Evolutionary conservation across 768 basidiomycete species (phyloP).

Genomic region (Kwoniella mangroviensis): DNA sequence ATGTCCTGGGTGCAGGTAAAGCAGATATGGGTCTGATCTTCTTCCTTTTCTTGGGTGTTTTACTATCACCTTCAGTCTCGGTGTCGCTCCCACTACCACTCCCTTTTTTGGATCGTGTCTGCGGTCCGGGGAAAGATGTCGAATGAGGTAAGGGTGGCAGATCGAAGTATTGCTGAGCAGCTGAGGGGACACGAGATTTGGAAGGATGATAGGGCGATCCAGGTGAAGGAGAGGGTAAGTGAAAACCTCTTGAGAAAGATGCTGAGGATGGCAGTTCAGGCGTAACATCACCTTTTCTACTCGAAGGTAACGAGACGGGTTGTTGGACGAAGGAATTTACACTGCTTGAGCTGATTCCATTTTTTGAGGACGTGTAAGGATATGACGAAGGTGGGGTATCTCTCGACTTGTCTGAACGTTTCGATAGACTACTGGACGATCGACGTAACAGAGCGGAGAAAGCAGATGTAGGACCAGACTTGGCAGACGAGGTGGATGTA

Average conservation of each 20-base stretch:
- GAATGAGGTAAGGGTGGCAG: constrained; percentile 44
- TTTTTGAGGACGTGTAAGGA: constrained; percentile 5
- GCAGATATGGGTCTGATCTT: constrained; percentile 44
- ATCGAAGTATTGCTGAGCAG: background rate
- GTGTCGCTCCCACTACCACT: constrained; percentile 38
- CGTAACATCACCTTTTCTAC: constrained; percentile 3
- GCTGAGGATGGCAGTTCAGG: constrained; percentile 25
- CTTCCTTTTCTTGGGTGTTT: constrained; percentile 31
- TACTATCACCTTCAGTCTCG: constrained; percentile 32
- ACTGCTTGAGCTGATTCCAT: constrained; percentile 19
- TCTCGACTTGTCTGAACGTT: constrained; percentile 28
- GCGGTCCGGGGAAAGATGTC: constrained; percentile 32
- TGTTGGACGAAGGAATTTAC: constrained; percentile 15
- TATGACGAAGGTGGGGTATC: constrained; percentile 36
- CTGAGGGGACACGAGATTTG: background rate
- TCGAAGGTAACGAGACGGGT: constrained; percentile 15
- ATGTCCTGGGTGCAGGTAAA: constrained; percentile 27
- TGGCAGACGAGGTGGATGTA: constrained; percentile 28
- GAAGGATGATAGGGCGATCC: constrained; percentile 41
- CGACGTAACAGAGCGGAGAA: constrained; percentile 34
- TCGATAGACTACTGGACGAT: constrained; percentile 36
- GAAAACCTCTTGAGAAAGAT: constrained; percentile 48
- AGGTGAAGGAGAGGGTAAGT: constrained; percentile 49
- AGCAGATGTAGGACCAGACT: constrained; percentile 23
- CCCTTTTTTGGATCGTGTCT: background rate